Evolutionary conservation across 495 filamentous ascomycete genomes (phyloP).

Genomic region (Penicillium macrosclerotiorum): DNA sequence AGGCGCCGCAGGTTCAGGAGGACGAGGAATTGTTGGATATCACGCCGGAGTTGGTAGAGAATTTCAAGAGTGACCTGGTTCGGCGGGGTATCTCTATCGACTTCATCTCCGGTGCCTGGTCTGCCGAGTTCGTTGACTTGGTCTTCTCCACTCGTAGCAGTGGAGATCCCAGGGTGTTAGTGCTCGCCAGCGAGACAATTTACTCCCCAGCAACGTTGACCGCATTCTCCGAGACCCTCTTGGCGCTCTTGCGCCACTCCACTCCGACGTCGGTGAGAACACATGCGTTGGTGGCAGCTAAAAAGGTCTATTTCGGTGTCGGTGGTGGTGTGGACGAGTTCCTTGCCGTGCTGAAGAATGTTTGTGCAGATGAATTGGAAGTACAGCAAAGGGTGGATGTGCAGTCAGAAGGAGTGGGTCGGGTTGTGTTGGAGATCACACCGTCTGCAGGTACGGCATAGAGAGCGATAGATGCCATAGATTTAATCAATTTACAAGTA

Average conservation of each 20-base stretch:
- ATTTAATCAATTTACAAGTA: not conserved
- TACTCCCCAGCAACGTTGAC: slow-evolving; percentile 76
- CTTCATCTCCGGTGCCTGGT: slow-evolving; percentile 86
- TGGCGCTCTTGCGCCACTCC: slow-evolving; percentile 59
- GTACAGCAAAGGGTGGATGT: slow-evolving; percentile 64
- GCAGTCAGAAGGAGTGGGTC: slow-evolving; percentile 46
- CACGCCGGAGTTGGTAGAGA: slow-evolving; percentile 55
- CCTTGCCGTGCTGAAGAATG: slow-evolving; percentile 55
- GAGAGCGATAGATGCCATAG: not conserved
- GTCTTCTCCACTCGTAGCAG: slow-evolving; percentile 31
- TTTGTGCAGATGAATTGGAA: slow-evolving; percentile 54
- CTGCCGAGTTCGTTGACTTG: slow-evolving; percentile 61
- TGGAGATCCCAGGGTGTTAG: slow-evolving; percentile 36
- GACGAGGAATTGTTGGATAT: slow-evolving; percentile 78
- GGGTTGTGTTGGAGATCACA: slow-evolving; percentile 45
- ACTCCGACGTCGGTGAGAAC: slow-evolving; percentile 39
- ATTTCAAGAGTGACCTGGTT: slow-evolving; percentile 60
- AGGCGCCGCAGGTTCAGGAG: slow-evolving; percentile 9
- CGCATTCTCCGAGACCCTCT: slow-evolving; percentile 71
- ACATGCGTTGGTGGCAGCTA: slow-evolving; percentile 80
- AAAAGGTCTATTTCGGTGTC: slow-evolving; percentile 94
- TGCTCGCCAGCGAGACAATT: slow-evolving; percentile 92
- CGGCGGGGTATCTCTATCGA: slow-evolving; percentile 57
- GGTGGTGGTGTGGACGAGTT: slow-evolving; percentile 93
- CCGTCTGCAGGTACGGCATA: slow-evolving; percentile 1